Evolutionary conservation across 2,329 filamentous ascomycete species (phyloP).

Genomic region (Cadophora sp.): DNA sequence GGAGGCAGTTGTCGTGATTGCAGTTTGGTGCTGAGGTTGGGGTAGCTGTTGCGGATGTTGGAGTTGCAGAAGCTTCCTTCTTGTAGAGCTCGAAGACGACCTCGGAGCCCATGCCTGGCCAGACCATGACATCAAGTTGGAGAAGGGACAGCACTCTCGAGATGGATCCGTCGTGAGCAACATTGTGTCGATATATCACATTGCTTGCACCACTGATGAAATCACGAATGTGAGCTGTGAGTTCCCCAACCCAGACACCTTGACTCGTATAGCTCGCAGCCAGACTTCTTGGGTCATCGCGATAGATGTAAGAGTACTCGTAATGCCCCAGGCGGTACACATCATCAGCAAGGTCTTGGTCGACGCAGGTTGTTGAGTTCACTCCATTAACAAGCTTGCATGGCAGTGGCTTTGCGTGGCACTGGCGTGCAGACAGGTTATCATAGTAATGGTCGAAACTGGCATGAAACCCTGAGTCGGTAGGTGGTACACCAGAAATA

Average conservation of each 20-base stretch:
- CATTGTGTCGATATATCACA: conserved; percentile 73
- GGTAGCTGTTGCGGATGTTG: conserved; percentile 30
- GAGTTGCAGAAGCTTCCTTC: conserved; percentile 42
- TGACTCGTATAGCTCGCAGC: conserved; percentile 65
- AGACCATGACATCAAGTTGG: conserved; percentile 79
- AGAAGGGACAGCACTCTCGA: conserved; percentile 71
- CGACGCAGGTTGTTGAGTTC: conserved; percentile 64
- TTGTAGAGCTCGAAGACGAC: conserved; percentile 77
- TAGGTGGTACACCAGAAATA: conserved; percentile 68
- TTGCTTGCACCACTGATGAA: conserved; percentile 51
- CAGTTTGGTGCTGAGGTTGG: conserved; percentile 36
- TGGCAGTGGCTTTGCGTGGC: conserved; percentile 75
- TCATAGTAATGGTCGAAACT: conserved; percentile 86
- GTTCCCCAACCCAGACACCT: conserved; percentile 77
- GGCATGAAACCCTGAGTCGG: conserved; percentile 68
- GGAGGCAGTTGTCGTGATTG: conserved; percentile 44
- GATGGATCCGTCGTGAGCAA: conserved; percentile 80
- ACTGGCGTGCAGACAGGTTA: conserved; percentile 80
- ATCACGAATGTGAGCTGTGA: conserved; percentile 68
- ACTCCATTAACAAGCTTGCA: conserved; percentile 60
- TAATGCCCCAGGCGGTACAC: conserved; percentile 81
- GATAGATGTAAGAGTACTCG: conserved; percentile 82
- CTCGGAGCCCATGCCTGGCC: conserved; percentile 84
- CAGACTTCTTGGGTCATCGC: conserved; percentile 68
- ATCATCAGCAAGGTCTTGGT: conserved; percentile 65